Conservation (phyloP, 306 rosid species). For the Mimosa pudica region DNA sequence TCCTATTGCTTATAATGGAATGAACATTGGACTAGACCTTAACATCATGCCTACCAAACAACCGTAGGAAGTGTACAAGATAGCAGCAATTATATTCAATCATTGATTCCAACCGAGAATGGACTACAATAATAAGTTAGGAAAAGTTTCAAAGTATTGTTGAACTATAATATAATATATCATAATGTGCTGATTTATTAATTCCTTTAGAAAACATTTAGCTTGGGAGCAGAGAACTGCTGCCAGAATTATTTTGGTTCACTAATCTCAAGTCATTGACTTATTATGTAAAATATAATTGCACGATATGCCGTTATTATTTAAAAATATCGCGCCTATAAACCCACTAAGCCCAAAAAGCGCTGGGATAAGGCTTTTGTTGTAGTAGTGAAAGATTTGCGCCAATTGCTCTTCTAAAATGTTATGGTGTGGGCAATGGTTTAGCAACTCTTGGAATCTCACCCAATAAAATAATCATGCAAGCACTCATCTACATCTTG, state of each 20-base stretch:
- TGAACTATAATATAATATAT: background rate
- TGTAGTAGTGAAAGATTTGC: too few species aligned
- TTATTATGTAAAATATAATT: slow-evolving; percentile 8
- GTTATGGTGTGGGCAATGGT: too few species aligned
- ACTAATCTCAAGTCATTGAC: slow-evolving; percentile 2
- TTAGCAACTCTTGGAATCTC: too few species aligned
- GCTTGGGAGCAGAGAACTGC: background rate
- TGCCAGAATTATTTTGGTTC: slow-evolving; percentile 8
- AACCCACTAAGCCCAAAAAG: too few species aligned
- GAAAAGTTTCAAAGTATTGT: slow-evolving; percentile 28
- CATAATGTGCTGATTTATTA: slow-evolving; percentile 22
- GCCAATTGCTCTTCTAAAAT: too few species aligned
- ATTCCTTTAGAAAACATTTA: slow-evolving; percentile 6
- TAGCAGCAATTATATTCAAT: slow-evolving; percentile 10
- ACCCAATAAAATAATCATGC: too few species aligned
- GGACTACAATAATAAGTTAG: slow-evolving; percentile 21
- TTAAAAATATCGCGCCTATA: too few species aligned
- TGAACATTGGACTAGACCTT: slow-evolving; percentile 76
- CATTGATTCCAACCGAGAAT: background rate
- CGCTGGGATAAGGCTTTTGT: too few species aligned
- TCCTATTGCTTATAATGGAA: slow-evolving; percentile 93
- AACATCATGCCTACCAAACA: slow-evolving; percentile 47
- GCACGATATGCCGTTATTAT: background rate
- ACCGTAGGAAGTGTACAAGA: slow-evolving; percentile 26
- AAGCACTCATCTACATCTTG: too few species aligned